Evolutionary conservation across 192 early-diverging fungal genomes (phyloP), one percentile per base, ranked within the genome.

Genomic region (Lobosporangium transversale): DNA sequence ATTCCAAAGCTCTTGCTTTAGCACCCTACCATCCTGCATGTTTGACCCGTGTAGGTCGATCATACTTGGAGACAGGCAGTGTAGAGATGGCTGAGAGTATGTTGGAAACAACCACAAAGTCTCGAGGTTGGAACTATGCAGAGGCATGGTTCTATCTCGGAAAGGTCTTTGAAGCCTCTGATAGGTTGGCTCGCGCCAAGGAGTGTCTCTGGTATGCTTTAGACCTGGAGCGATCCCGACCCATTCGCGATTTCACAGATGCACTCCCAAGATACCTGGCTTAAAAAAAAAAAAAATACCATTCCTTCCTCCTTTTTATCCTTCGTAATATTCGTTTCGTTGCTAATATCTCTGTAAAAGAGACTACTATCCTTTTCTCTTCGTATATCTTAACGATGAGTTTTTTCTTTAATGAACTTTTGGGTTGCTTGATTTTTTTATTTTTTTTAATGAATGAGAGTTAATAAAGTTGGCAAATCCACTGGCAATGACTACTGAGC

Each of bases 81-180:
- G 17, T 78, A 15, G 84, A 84, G 44, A 79, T 87, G 51, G 88
- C 87, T 2, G 83, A 87, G 56, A 84, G 81, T 4, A 44, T 87
- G 1, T 62, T 90, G 31, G 83, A 87, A 18, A 60, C 63, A 5
- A 59, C 83, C 7, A 87, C 83, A 4, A 81, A 81, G 35, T 62
- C 81, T 11, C 73, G 66, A 58, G 88, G 88, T 1, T 90, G 88
- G 88, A 82, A 85, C 51, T 80, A 62, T 63, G 83, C 88, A 30
- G 88, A 90, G 75, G 88, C 87, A 18, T 90, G 88, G 88, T 86
- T 81, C 27, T 81, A 79, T 33, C 57, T 85, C 20, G 85, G 85
- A 35, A 80, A 85, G 53, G 70, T 83, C 18, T 84, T 74, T 66
- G 69, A 85, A 45, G 53, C 64, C 40, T 74, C 81, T 18, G 50